A percentile compares a stretch with the other conserved stretches of the same genome.
Conservation (phyloP, 2,329 filamentous ascomycete species). For the Phyllosticta paracitricarpa region DNA sequence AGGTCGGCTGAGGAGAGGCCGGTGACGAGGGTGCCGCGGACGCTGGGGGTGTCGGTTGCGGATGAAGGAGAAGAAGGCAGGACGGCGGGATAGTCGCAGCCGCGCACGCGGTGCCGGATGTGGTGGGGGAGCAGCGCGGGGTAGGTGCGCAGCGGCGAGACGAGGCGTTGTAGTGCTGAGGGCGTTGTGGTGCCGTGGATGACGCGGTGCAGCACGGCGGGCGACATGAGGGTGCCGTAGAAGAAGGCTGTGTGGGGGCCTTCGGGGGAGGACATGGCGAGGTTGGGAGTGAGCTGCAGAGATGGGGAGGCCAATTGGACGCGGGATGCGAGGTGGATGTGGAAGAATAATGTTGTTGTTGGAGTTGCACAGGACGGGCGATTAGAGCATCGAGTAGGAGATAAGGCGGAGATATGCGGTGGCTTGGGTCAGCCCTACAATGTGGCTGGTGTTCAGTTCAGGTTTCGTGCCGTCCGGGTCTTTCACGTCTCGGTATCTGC, state of each 20-base stretch:
- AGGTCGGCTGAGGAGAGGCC: constrained; percentile 73
- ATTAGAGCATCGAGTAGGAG: background rate
- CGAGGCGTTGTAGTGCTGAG: constrained; percentile 37
- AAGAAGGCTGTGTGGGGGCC: constrained; percentile 47
- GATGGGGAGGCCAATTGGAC: background rate
- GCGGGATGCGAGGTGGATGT: background rate
- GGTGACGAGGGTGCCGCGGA: constrained; percentile 64
- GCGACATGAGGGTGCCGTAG: constrained; percentile 70
- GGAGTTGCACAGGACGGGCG: background rate
- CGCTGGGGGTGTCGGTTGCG: constrained; percentile 31
- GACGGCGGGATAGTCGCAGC: constrained; percentile 75
- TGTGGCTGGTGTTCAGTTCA: background rate
- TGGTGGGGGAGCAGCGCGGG: constrained; percentile 69
- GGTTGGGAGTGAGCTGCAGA: background rate
- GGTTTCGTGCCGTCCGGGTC: background rate
- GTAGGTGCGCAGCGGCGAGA: constrained; percentile 48
- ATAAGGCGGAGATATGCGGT: background rate
- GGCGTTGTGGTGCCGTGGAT: constrained; percentile 53
- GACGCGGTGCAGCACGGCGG: constrained; percentile 75
- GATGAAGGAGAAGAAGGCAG: constrained; percentile 25
- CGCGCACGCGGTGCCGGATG: constrained; percentile 58
- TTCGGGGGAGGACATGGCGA: background rate
- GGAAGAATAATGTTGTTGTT: background rate
- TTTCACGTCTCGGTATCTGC: too few species aligned
- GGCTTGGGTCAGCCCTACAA: background rate